A percentile compares a stretch with the other conserved stretches of the same genome.
Conservation (phyloP, 2,329 filamentous ascomycete genomes). For the Emydomyces testavorans region DNA sequence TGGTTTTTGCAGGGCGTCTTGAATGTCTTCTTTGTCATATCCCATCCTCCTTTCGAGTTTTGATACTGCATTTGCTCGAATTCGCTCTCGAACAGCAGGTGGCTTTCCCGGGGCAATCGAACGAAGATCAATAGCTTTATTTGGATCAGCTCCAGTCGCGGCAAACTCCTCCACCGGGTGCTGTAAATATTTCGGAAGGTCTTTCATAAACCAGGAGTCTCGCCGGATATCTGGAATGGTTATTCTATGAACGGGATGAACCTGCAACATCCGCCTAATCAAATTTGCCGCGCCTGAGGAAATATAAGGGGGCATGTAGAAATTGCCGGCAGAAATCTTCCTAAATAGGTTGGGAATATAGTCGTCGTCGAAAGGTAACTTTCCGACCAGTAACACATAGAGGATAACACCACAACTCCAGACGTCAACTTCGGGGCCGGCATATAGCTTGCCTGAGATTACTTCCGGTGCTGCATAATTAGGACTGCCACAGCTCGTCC, state of each 20-base stretch:
- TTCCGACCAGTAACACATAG: constrained; percentile 53
- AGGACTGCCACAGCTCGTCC: constrained; percentile 94
- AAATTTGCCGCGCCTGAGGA: constrained; percentile 61
- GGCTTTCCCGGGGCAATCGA: constrained; percentile 71
- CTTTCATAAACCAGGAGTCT: constrained; percentile 87
- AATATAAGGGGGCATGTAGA: constrained; percentile 84
- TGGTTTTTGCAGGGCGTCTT: constrained; percentile 80
- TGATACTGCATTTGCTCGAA: constrained; percentile 83
- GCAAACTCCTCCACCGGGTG: constrained; percentile 83
- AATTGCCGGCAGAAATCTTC: constrained; percentile 91
- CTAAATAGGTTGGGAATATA: constrained; percentile 96
- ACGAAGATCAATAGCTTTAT: constrained; percentile 75
- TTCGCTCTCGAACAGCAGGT: constrained; percentile 68
- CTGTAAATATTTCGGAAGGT: constrained; percentile 75
- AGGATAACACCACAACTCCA: constrained; percentile 57
- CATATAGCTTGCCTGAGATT: constrained; percentile 94
- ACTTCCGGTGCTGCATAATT: constrained; percentile 98
- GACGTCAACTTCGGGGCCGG: constrained; percentile 93
- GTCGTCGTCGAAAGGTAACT: constrained; percentile 91
- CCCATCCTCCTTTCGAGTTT: constrained; percentile 98
- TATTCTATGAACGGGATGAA: constrained; percentile 86
- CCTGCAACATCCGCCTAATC: constrained; percentile 87
- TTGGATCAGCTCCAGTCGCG: constrained; percentile 86
- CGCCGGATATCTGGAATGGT: constrained; percentile 87
- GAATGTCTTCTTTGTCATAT: constrained; percentile 86